Evolutionary conservation across 129 eudicot genomes (phyloP), one percentile per base, ranked within the genome.

Genomic region (Kitagawia praeruptora): DNA sequence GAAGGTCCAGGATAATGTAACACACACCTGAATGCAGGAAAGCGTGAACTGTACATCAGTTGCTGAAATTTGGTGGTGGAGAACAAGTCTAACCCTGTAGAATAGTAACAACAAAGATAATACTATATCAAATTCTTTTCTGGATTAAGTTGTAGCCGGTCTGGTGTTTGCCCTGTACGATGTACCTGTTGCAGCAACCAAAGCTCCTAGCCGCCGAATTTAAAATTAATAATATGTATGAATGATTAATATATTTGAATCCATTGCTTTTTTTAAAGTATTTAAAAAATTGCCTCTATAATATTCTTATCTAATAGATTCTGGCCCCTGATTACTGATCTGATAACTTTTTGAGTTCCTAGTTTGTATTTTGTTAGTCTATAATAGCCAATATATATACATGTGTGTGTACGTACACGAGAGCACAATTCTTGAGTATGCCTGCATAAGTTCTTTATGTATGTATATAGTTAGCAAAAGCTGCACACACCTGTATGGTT

Each of bases 31-130:
- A 75, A 95, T 83, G 94, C 96, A 87, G 47, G 93, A 82, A 79
- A 92, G 82, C 9, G 92, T 80, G 82, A 87, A 90, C 37, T 84
- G 96, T 86, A 95, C 95, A 84, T 95, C 99, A 41, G 81, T 86
- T 58, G 83, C 93, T 13, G 96, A 92, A 75, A 95, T 87, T 86
- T 95, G 99, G 86, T 95, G 96, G 90, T 95, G 99, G 70, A 92
- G 38, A 51, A 89, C 99, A 61, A 95, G 78, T 85, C 99, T 84
- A 41, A 89, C 85, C 85, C 97, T 92, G 86, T 76, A 80, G 73
- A 74, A 2, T 34, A n/a, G 27, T 19, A 71, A 28, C 72, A 66
- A 66, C 40, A 31, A 72, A 21, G n/a, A 41, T 37, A 41, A 49
- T 4, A 58, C 21, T 54, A 54, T 54, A 54, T 54, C 63, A 54